Evolutionary conservation across 768 basidiomycete genomes (phyloP).

Genomic region (Cystofilobasidium capitatum): DNA sequence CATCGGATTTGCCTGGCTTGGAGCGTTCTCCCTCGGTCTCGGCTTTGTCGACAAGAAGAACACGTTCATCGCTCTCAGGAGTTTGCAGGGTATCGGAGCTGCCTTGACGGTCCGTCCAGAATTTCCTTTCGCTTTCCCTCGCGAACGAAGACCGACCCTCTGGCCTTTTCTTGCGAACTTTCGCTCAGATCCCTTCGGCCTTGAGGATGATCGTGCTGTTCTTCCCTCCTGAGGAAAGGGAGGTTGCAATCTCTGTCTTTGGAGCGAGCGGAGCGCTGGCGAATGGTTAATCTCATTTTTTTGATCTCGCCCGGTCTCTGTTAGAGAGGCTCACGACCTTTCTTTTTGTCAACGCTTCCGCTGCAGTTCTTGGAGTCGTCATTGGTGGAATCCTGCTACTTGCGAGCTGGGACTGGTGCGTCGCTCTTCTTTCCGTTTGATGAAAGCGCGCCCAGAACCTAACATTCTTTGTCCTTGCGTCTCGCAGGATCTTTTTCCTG

Average conservation of each 20-base stretch:
- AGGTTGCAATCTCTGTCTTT: conserved; percentile 46
- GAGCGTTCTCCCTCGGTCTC: background rate
- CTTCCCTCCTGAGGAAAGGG: conserved; percentile 47
- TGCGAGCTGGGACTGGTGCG: background rate
- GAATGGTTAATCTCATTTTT: background rate
- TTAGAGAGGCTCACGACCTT: no score
- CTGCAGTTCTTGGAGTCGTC: conserved; percentile 42
- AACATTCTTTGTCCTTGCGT: conserved; percentile 27
- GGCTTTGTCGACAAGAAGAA: conserved; percentile 6
- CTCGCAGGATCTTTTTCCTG: conserved; percentile 50
- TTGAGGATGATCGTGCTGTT: conserved; percentile 47
- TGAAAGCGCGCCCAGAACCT: background rate
- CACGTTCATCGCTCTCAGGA: background rate
- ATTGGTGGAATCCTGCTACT: conserved; percentile 32
- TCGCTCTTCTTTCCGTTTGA: background rate
- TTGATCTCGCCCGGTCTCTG: no score
- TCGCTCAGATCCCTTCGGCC: conserved; percentile 11
- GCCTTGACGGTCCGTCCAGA: no score
- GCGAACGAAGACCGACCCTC: no score
- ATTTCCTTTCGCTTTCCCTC: no score
- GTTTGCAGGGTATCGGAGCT: background rate
- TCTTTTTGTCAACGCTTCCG: conserved; percentile 39
- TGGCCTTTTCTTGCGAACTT: no score
- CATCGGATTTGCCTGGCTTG: background rate
- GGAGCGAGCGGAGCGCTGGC: conserved; percentile 41